Conservation (phyloP, 2,329 filamentous ascomycete species). For the Fusarium hainanense region DNA sequence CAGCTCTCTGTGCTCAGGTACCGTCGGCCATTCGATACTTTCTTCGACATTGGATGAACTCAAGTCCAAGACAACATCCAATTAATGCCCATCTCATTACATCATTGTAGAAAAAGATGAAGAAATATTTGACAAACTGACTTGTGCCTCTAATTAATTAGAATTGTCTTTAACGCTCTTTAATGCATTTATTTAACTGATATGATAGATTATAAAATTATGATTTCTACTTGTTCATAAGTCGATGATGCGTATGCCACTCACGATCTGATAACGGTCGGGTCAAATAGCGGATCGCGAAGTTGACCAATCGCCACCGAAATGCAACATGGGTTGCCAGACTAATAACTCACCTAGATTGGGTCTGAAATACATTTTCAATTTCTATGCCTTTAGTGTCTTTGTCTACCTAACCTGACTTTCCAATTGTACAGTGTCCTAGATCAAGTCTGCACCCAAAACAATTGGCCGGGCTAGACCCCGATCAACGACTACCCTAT, state of each 20-base stretch:
- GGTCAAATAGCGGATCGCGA: conserved; percentile 7
- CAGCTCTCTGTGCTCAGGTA: conserved; percentile 6
- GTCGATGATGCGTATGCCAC: conserved; percentile 33
- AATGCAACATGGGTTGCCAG: not conserved
- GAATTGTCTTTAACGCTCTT: not conserved
- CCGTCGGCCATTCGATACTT: conserved; percentile 27
- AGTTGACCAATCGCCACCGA: conserved; percentile 8
- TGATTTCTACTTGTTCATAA: not conserved
- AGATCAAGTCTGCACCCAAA: not conserved
- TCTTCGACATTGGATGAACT: not conserved
- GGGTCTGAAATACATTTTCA: not conserved
- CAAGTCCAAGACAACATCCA: not conserved
- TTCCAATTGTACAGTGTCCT: not conserved
- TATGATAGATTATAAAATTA: not conserved
- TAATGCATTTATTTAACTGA: not conserved
- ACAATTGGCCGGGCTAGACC: conserved; percentile 4
- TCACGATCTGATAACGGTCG: conserved; percentile 33
- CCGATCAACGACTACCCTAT: conserved; percentile 16
- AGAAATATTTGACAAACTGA: not conserved
- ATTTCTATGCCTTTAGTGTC: not conserved
- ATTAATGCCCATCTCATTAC: not conserved
- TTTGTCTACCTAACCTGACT: not conserved
- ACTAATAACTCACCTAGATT: not conserved
- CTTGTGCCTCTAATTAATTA: not conserved
- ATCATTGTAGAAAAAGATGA: not conserved